Conservation (phyloP, 345 rosid species). For the Durio zibethinus region DNA sequence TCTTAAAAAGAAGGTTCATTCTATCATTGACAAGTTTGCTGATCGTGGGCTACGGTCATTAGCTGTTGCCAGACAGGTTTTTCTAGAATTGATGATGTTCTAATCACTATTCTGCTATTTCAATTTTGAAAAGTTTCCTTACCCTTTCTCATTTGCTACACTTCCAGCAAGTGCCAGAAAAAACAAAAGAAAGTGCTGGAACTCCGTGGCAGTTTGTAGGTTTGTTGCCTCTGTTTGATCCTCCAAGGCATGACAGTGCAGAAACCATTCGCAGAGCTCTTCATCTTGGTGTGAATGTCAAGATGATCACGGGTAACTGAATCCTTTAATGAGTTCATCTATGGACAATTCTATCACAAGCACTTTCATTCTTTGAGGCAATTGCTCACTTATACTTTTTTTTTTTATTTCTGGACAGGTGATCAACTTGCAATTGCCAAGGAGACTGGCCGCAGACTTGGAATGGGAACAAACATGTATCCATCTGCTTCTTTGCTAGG, state of each 20-base stretch:
- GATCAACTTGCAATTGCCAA: conserved; percentile 85
- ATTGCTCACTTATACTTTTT: conserved; percentile 1
- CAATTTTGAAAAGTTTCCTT: not conserved
- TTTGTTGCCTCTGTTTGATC: conserved; percentile 70
- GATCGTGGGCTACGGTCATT: conserved; percentile 80
- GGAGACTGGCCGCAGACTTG: conserved; percentile 90
- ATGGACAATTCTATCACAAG: not conserved
- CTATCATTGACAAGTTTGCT: conserved; percentile 62
- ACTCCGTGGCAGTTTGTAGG: conserved; percentile 79
- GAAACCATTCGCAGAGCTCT: conserved; percentile 90
- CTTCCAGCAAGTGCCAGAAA: conserved; percentile 64
- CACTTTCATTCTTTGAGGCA: not conserved
- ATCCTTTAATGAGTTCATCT: not conserved
- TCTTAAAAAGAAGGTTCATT: conserved; percentile 51
- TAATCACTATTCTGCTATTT: not conserved
- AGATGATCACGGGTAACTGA: conserved; percentile 81
- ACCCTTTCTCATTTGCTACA: not conserved
- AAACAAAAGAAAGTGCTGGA: conserved; percentile 63
- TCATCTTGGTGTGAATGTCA: conserved; percentile 88
- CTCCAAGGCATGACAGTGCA: conserved; percentile 96
- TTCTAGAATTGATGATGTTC: not conserved
- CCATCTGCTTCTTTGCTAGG: conserved; percentile 89
- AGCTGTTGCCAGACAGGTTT: conserved; percentile 76
- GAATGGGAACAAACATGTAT: conserved; percentile 95
- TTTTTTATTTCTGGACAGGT: conserved; percentile 24